Percentiles rank a stretch among this genome's conserved stretches.
Evolutionary conservation across 257 asterid genomes (phyloP).

Genomic region (Solanum chilense): DNA sequence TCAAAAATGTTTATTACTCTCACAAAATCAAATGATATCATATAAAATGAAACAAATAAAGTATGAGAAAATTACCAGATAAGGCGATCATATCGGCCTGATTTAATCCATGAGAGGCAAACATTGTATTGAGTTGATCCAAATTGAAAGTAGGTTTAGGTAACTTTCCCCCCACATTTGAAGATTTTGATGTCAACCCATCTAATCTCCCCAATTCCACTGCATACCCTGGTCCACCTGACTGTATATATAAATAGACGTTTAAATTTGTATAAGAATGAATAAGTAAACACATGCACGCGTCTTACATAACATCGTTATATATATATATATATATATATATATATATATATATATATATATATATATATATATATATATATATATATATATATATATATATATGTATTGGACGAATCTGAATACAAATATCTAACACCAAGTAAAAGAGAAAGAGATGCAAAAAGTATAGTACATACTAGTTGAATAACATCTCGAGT

Average conservation of each 20-base stretch:
- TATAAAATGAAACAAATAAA: background rate
- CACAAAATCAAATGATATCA: background rate
- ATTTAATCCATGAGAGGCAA: slow-evolving; percentile 37
- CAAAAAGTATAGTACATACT: slow-evolving; percentile 19
- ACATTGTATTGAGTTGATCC: slow-evolving; percentile 53
- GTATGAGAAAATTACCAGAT: slow-evolving; percentile 31
- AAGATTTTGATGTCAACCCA: slow-evolving; percentile 51
- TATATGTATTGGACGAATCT: too few relatives aligned
- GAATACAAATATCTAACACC: too few relatives aligned
- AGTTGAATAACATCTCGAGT: slow-evolving; percentile 61
- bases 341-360: too few relatives aligned
- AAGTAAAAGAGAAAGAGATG: too few relatives aligned
- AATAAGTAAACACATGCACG: fast-evolving
- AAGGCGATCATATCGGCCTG: slow-evolving; percentile 79
- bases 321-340: too few relatives aligned
- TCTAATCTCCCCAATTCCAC: slow-evolving; percentile 85
- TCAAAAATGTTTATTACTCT: background rate
- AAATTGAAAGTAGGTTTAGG: slow-evolving; percentile 60
- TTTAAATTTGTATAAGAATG: too few relatives aligned
- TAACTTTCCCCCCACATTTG: slow-evolving; percentile 48
- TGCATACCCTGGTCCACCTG: slow-evolving; percentile 69
- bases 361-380: too few relatives aligned
- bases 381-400: too few relatives aligned
- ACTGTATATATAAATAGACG: background rate
- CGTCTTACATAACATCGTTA: fast-evolving